These are phyloP conservation scores for Trametes sp. DNA, from an alignment of 1,284 basidiomycete species.

Conservation along the genomic window DNA sequence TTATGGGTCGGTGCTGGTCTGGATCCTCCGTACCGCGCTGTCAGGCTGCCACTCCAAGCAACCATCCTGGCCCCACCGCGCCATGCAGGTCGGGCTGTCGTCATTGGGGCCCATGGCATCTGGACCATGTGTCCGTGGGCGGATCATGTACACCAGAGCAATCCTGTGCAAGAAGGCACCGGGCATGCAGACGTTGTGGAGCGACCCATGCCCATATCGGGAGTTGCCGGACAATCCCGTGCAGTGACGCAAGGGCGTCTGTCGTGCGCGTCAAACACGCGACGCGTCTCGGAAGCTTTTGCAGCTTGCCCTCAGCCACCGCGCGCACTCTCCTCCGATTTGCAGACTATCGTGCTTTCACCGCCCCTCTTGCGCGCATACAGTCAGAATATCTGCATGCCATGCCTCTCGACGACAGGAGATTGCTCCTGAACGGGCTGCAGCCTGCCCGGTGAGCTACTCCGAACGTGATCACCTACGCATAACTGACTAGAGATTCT, in stretches of 20 bases:
- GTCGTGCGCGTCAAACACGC: background rate
- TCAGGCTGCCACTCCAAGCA: background rate
- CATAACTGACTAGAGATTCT: background rate
- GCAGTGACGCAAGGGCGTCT: background rate
- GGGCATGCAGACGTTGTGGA: background rate
- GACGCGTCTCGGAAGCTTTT: background rate
- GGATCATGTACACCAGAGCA: background rate
- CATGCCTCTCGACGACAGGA: slow-evolving; percentile 18
- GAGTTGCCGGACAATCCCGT: background rate
- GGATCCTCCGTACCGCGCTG: background rate
- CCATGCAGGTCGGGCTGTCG: background rate
- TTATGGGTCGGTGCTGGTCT: background rate
- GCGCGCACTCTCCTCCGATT: background rate
- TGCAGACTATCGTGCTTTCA: background rate
- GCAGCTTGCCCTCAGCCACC: background rate
- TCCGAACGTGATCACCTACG: too few relatives aligned
- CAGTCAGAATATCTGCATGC: background rate
- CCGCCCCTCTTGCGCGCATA: slow-evolving; percentile 2
- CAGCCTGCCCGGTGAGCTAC: slow-evolving; percentile 20
- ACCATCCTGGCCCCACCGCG: background rate
- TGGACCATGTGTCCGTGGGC: background rate
- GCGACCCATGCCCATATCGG: background rate
- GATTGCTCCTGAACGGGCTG: slow-evolving; percentile 24
- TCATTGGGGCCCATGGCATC: background rate
- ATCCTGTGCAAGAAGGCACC: background rate